Percentiles rank a stretch among this genome's conserved stretches.
These are phyloP conservation scores for Leccinum insigne DNA, from an alignment of 1,284 basidiomycete genomes.

Conservation along the genomic window DNA sequence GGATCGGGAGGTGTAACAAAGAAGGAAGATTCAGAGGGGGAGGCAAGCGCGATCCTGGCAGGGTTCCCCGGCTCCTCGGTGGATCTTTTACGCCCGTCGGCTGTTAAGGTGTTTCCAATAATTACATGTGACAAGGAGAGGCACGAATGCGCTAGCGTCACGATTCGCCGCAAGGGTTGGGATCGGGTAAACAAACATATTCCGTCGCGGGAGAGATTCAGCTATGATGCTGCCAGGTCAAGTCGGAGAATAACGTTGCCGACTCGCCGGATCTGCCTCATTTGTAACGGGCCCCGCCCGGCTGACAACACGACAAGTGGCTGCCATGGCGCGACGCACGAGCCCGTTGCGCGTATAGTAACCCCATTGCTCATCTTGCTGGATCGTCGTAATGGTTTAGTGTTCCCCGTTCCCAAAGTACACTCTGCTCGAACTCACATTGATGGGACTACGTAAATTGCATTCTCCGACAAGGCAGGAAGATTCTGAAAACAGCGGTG, in stretches of 20 bases:
- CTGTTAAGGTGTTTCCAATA: not conserved
- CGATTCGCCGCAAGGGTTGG: not conserved
- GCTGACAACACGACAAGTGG: too few species aligned
- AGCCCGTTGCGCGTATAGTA: too few species aligned
- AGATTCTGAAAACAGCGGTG: too few species aligned
- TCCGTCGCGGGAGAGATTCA: not conserved
- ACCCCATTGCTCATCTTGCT: too few species aligned
- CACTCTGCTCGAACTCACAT: too few species aligned
- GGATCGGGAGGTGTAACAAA: constrained; percentile 20
- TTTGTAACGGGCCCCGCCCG: too few species aligned
- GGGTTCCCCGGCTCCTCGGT: not conserved
- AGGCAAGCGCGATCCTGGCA: not conserved
- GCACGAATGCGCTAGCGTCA: not conserved
- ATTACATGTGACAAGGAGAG: not conserved
- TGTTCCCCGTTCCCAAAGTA: too few species aligned
- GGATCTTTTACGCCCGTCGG: not conserved
- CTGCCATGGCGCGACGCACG: too few species aligned
- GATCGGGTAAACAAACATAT: not conserved
- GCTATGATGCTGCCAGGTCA: not conserved
- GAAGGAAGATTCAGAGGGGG: constrained; percentile 23
- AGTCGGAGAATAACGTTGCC: not conserved
- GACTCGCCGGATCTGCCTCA: not conserved
- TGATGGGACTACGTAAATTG: too few species aligned
- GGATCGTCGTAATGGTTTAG: too few species aligned
- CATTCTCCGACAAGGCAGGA: too few species aligned